Evolutionary conservation across 331 rosid genomes (phyloP), one percentile per base, ranked within the genome.

Genomic region (Spiraea crenata): DNA sequence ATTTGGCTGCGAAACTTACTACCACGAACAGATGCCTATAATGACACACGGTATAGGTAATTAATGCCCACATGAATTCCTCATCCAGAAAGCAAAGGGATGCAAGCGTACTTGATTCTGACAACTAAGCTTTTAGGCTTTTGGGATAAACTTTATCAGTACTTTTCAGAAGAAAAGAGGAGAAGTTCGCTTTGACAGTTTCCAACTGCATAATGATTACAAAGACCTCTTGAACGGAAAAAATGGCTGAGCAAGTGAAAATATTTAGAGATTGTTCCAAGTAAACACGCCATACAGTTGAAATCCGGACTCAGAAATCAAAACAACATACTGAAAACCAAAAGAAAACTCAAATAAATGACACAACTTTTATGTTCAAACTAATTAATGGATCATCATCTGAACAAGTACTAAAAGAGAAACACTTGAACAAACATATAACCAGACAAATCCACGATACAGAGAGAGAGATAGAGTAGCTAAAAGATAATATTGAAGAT

Each of bases 321-420:
- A 31, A 19, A 51, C 72, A 44, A 35, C 19, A n/a, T 6, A 41
- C 20, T 25, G 15, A 13, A 63, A 16, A 42, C 4, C 19, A 3
- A 16, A 52, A 40, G 42, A 51, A 46, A 45, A 57, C 47, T n/a
- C 47, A 40, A 52, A 57, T 56, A 17, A 59, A 63, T 20, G 37
- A 25, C 31, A 25, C 31, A 25, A 25, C 31, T 25, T 25, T 0
- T 25, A 25, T 25, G 31, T 25, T 25, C 31, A 25, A 25, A 25
- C 31, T 25, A 25, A 25, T 25, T 20, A 63, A 54, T 2, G 38
- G 69, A 60, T 72, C 78, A 46, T 55, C 81, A 47, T 52, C 57
- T 61, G 46, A 20, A 48, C 40, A 75, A 45, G 65, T 6, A 70
- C 55, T 60, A n/a, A 72, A 17, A 49, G 51, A 77, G 70, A 72